Conservation (phyloP, 371 early-diverging fungal species). For the Mucor mucedo region DNA sequence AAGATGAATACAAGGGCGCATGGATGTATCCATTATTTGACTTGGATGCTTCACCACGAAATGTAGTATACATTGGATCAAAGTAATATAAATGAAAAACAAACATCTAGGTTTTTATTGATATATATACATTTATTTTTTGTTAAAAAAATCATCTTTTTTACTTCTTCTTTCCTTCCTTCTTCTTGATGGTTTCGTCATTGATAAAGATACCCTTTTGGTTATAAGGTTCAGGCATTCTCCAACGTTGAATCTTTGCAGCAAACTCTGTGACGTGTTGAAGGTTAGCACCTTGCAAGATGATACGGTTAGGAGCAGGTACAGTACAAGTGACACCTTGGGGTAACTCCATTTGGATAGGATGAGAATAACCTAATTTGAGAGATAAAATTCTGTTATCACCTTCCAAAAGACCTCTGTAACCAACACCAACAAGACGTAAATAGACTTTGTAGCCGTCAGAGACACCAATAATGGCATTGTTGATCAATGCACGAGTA, state of each 20-base stretch:
- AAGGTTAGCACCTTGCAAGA: slow-evolving; percentile 81
- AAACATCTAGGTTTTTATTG: neutral
- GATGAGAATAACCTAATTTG: slow-evolving; percentile 92
- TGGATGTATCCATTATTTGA: slow-evolving; percentile 57
- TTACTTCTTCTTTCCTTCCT: slow-evolving; percentile 94
- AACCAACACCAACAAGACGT: slow-evolving; percentile 93
- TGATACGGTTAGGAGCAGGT: slow-evolving; percentile 87
- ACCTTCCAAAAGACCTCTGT: slow-evolving; percentile 85
- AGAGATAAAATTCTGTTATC: slow-evolving; percentile 66
- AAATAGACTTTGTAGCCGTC: slow-evolving; percentile 89
- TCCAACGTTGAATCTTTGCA: slow-evolving; percentile 87
- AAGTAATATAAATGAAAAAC: slow-evolving; percentile 29
- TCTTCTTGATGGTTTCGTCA: slow-evolving; percentile 96
- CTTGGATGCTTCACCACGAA: slow-evolving; percentile 44
- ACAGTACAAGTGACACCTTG: slow-evolving; percentile 76
- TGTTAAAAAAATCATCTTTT: slow-evolving; percentile 2
- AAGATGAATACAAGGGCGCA: slow-evolving; percentile 22
- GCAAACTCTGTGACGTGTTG: slow-evolving; percentile 89
- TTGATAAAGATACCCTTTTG: slow-evolving; percentile 98
- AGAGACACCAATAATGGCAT: slow-evolving; percentile 88
- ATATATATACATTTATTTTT: slow-evolving; percentile 1
- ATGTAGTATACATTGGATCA: slow-evolving; percentile 45
- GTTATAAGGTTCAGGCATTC: slow-evolving; percentile 98
- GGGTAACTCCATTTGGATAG: slow-evolving; percentile 81
- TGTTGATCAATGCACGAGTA: slow-evolving; percentile 84